These are phyloP conservation scores for Ustilago tritici DNA, from an alignment of 1,284 basidiomycete species.

Conservation along the genomic window DNA sequence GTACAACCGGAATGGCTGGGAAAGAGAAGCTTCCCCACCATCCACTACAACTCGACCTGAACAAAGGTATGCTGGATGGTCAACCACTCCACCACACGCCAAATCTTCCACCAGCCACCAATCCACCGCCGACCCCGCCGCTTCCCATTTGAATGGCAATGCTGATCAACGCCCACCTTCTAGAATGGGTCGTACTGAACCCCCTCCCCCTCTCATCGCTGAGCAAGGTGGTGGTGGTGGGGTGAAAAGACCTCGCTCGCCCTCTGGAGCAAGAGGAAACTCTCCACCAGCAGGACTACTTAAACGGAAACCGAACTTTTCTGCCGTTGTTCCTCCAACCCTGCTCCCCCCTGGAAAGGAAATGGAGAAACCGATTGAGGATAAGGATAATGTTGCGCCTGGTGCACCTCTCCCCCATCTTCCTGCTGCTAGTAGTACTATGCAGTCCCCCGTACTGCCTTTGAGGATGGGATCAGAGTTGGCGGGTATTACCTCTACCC, in stretches of 20 bases:
- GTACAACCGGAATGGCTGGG: slow-evolving; percentile 13
- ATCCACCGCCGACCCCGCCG: background rate
- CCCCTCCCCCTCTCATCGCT: slow-evolving; percentile 20
- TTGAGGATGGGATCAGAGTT: slow-evolving; percentile 10
- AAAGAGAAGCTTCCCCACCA: slow-evolving; percentile 21
- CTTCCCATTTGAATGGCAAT: slow-evolving; percentile 10
- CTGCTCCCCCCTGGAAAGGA: slow-evolving; percentile 6
- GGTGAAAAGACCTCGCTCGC: slow-evolving; percentile 36
- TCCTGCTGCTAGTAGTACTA: slow-evolving; percentile 14
- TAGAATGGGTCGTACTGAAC: slow-evolving; percentile 32
- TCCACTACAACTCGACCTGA: background rate
- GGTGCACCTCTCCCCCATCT: slow-evolving; percentile 24
- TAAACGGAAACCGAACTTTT: slow-evolving; percentile 49
- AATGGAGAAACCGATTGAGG: background rate
- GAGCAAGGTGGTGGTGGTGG: slow-evolving; percentile 8
- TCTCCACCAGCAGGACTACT: slow-evolving; percentile 46
- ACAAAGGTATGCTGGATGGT: slow-evolving; percentile 21
- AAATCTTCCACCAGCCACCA: background rate
- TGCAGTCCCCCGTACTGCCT: background rate
- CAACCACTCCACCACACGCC: slow-evolving; percentile 24
- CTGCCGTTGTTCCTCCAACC: slow-evolving; percentile 29
- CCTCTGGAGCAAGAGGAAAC: background rate
- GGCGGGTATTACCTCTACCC: slow-evolving; percentile 7
- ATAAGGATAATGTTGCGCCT: slow-evolving; percentile 25
- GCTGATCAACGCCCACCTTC: slow-evolving; percentile 24